Conservation (phyloP, 2,329 filamentous ascomycete genomes). For the Triangularia setosa region DNA sequence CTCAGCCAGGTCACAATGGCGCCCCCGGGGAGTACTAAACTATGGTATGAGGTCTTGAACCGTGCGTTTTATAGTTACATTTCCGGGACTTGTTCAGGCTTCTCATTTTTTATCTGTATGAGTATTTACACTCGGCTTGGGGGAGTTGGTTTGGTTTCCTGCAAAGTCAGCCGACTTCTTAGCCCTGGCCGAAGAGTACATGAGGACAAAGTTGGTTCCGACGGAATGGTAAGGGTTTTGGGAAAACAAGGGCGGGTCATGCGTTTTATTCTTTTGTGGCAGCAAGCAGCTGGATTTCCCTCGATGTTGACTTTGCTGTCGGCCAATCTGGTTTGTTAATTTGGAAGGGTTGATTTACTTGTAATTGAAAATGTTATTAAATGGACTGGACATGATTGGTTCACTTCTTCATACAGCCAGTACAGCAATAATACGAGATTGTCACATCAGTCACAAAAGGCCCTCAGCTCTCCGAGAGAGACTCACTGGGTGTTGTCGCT, state of each 20-base stretch:
- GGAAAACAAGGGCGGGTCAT: background rate
- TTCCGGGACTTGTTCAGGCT: background rate
- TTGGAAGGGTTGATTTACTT: background rate
- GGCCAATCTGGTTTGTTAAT: background rate
- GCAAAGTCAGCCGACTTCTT: background rate
- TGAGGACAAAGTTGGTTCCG: conserved; percentile 1
- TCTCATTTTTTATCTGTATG: conserved; percentile 16
- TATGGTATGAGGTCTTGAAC: background rate
- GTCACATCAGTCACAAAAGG: background rate
- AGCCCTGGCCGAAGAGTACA: background rate
- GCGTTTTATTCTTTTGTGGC: background rate
- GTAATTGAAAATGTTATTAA: background rate
- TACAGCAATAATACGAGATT: too few species aligned
- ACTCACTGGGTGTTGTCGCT: conserved; percentile 1
- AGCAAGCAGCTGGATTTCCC: background rate
- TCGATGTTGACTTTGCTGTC: background rate
- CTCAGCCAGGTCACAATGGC: conserved; percentile 58
- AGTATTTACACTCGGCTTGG: conserved; percentile 10
- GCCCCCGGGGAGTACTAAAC: conserved; percentile 44
- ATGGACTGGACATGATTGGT: background rate
- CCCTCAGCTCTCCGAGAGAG: background rate
- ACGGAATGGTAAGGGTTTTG: background rate
- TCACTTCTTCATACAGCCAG: too few species aligned
- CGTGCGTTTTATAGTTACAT: conserved; percentile 2
- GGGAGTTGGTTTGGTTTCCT: background rate